Evolutionary conservation across 2,329 filamentous ascomycete genomes (phyloP).

Genomic region (Chaetomium strumarium): DNA sequence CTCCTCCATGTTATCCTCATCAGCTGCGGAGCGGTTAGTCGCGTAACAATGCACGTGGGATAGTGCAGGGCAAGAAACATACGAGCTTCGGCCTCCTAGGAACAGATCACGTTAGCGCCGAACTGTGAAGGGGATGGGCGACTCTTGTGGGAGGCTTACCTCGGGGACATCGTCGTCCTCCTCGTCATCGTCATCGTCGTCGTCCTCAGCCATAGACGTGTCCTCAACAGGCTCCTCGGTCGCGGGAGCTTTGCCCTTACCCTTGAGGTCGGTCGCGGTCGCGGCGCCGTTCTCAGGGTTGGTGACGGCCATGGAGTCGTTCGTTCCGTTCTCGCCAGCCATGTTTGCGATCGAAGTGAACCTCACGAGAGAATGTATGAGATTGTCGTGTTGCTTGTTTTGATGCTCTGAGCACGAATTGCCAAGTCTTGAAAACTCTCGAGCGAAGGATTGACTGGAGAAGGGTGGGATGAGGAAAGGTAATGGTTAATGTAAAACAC

Average conservation of each 20-base stretch:
- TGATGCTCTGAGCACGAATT: not conserved
- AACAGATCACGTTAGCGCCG: conserved; percentile 14
- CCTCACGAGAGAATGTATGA: not conserved
- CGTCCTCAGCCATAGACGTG: conserved; percentile 66
- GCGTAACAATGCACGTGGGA: not conserved
- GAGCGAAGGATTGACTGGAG: conserved; percentile 3
- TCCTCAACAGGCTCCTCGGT: conserved; percentile 48
- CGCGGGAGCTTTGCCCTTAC: conserved; percentile 73
- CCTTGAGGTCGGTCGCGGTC: conserved; percentile 52
- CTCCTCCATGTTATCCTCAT: conserved; percentile 79
- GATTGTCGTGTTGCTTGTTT: not conserved
- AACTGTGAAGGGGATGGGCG: not conserved
- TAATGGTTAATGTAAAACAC: conserved; percentile 7
- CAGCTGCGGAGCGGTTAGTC: conserved; percentile 46
- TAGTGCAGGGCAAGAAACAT: conserved; percentile 15
- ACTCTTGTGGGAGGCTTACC: conserved; percentile 21
- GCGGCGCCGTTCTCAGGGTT: conserved; percentile 27
- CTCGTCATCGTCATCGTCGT: conserved; percentile 67
- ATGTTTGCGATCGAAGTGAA: conserved; percentile 26
- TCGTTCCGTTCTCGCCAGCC: conserved; percentile 45
- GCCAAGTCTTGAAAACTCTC: not conserved
- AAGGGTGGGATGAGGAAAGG: conserved; percentile 5
- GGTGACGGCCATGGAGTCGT: conserved; percentile 36
- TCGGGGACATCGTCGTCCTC: conserved; percentile 46
- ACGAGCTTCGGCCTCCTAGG: conserved; percentile 30